Evolutionary conservation across 1,284 basidiomycete genomes (phyloP).

Genomic region (Trichosporon coremiiforme): DNA sequence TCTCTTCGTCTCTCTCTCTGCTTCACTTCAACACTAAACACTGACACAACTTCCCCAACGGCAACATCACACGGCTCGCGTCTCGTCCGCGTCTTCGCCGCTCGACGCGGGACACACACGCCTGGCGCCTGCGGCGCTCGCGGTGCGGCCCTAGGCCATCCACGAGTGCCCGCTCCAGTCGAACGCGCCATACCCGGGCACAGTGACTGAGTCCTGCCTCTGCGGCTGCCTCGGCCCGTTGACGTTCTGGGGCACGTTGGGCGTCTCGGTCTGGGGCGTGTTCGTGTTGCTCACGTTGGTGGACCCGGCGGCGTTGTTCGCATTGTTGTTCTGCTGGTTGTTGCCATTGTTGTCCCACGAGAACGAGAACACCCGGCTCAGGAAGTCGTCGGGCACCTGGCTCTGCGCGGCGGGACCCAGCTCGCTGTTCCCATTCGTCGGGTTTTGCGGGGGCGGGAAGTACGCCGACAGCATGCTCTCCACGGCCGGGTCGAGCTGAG

Average conservation of each 20-base stretch:
- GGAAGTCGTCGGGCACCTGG: conserved; percentile 51
- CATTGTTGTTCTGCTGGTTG: not conserved
- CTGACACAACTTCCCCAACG: too few relatives aligned
- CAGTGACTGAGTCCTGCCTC: conserved; percentile 28
- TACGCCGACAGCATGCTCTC: conserved; percentile 49
- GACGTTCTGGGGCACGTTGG: conserved; percentile 2
- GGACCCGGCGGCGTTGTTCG: conserved; percentile 2
- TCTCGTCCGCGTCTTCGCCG: too few relatives aligned
- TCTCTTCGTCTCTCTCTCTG: not conserved
- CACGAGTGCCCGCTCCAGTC: conserved; percentile 38
- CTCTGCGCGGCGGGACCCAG: conserved; percentile 28
- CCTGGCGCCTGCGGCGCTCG: too few relatives aligned
- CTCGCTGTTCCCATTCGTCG: conserved; percentile 9
- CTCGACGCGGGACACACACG: too few relatives aligned
- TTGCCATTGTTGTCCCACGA: conserved; percentile 47
- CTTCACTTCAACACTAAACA: too few relatives aligned
- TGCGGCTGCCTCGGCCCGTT: not conserved
- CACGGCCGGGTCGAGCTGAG: conserved; percentile 47
- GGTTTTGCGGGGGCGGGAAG: conserved; percentile 36
- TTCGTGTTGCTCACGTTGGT: not conserved
- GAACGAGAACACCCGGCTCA: conserved; percentile 51
- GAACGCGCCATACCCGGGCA: conserved; percentile 33
- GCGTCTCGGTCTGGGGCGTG: conserved; percentile 23
- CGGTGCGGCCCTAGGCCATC: conserved; percentile 41
- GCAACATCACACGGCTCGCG: too few relatives aligned